Evolutionary conservation across 163 green algal species (phyloP).

Genomic region (Volvox carteri): DNA sequence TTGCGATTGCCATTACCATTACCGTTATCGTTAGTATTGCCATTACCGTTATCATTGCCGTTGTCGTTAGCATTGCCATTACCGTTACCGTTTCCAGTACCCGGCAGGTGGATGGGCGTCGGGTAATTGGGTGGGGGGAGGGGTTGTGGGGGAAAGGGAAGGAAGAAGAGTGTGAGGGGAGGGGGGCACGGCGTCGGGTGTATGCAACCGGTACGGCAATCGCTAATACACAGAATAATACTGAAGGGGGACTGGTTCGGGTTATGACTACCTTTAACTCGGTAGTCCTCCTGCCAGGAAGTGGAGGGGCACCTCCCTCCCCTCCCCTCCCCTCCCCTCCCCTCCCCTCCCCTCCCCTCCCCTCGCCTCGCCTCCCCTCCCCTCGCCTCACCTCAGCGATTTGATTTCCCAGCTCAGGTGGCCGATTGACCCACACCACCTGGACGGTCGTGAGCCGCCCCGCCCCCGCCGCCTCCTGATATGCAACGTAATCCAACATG

Average conservation of each 20-base stretch:
- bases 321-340: no score
- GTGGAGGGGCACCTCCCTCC: no score
- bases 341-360: no score
- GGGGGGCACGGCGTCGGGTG: not conserved
- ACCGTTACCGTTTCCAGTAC: no score
- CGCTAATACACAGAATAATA: no score
- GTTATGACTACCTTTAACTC: no score
- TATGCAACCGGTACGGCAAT: no score
- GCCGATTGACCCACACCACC: slow-evolving; percentile 1
- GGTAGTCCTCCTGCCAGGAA: no score
- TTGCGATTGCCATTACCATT: not conserved
- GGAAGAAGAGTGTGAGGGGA: not conserved
- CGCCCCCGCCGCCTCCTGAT: not conserved
- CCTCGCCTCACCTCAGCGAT: not conserved
- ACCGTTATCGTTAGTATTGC: not conserved
- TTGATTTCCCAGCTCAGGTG: not conserved
- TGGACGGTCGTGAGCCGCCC: not conserved
- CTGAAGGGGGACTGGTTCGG: no score
- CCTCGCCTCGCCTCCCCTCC: no score
- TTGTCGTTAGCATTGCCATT: not conserved
- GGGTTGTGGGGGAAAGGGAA: not conserved
- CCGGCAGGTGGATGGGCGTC: no score
- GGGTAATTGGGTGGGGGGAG: not conserved
- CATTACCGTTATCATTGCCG: not conserved
- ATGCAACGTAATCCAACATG: not conserved